Evolutionary conservation across 2,329 filamentous ascomycete species (phyloP).

Genomic region (Paecilomyces dactylethromorphus): DNA sequence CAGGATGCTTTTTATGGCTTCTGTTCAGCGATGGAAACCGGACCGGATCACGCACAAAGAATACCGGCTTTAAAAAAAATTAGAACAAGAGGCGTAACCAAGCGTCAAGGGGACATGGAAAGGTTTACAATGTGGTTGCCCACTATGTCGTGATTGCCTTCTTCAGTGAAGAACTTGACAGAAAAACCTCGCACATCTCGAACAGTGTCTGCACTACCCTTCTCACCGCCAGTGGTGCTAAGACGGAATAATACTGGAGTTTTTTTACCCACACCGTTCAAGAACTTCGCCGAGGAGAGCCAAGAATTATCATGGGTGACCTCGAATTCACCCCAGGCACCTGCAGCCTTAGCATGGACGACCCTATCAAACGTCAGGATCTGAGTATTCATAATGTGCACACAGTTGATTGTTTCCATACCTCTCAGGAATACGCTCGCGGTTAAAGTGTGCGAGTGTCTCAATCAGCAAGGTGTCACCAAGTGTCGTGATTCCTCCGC

Average conservation of each 20-base stretch:
- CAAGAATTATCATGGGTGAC: conserved; percentile 53
- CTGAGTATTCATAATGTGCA: not conserved
- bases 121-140: not conserved
- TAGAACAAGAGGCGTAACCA: not conserved
- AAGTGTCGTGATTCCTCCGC: conserved; percentile 3
- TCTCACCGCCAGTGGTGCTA: conserved; percentile 42
- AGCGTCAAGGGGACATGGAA: not conserved
- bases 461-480: conserved; percentile 3
- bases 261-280: conserved; percentile 50
- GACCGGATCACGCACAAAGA: not conserved
- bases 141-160: conserved; percentile 31
- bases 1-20: not conserved
- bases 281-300: conserved; percentile 50
- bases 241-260: conserved; percentile 43
- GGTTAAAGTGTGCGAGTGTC: not conserved
- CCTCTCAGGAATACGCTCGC: not conserved
- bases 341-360: conserved; percentile 54
- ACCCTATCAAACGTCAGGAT: conserved; percentile 23
- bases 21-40: not conserved
- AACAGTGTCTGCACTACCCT: conserved; percentile 43
- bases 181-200: conserved; percentile 46
- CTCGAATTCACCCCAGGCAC: conserved; percentile 56
- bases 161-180: conserved; percentile 47
- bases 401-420: not conserved
- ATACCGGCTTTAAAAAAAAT: not conserved